These are phyloP conservation scores for Dipodascus geniculatus DNA, from an alignment of 805 yeast species.

Conservation along the genomic window DNA sequence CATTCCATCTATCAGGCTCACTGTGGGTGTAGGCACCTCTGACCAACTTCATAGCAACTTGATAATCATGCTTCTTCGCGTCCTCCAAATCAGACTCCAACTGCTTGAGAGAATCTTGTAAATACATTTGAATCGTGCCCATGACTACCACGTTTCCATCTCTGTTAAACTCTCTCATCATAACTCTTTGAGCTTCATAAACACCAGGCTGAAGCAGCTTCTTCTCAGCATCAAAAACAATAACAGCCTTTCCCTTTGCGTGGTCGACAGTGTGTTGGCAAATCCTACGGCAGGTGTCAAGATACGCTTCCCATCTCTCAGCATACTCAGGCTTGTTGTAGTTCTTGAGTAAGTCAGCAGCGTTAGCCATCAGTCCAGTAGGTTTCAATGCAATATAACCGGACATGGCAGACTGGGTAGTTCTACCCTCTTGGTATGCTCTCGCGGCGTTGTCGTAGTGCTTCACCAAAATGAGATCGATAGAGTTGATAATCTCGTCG, in stretches of 20 bases:
- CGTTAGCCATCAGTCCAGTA: constrained; percentile 72
- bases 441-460: constrained; percentile 34
- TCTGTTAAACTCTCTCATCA: constrained; percentile 64
- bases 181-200: constrained; percentile 73
- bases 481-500: constrained; percentile 38
- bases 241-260: constrained; percentile 42
- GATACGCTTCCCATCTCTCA: constrained; percentile 42
- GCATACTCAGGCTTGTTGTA: constrained; percentile 42
- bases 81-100: constrained; percentile 50
- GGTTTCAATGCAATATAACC: constrained; percentile 93
- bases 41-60: constrained; percentile 78
- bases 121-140: constrained; percentile 90
- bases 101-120: constrained; percentile 55
- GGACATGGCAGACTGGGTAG: constrained; percentile 64
- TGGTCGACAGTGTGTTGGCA: constrained; percentile 38
- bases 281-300: constrained; percentile 53
- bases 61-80: constrained; percentile 50
- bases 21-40: constrained; percentile 94
- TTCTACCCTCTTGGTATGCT: constrained; percentile 19
- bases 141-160: constrained; percentile 50
- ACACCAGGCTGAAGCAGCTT: constrained; percentile 83
- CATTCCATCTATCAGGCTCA: constrained; percentile 54
- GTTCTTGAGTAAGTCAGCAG: constrained; percentile 59
- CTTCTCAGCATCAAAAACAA: constrained; percentile 80
- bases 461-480: constrained; percentile 50